Evolutionary conservation across 352 stramenopile genomes (phyloP).

Genomic region (Phytopythium cucurbitacearum): DNA sequence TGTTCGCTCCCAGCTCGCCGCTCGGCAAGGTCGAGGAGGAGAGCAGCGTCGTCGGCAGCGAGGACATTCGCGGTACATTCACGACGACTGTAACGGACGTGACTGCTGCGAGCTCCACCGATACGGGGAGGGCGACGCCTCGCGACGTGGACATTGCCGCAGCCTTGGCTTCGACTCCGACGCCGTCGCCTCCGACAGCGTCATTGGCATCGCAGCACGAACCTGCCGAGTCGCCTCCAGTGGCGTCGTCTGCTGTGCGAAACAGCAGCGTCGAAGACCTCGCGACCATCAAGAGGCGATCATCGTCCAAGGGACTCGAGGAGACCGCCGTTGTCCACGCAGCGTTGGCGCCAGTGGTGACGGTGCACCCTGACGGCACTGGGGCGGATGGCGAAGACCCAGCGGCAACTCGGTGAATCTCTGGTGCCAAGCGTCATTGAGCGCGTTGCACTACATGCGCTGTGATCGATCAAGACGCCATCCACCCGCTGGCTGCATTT

Average conservation of each 20-base stretch:
- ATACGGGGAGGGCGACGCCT: not conserved
- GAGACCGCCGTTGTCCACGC: slow-evolving; percentile 3
- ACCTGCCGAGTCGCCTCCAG: no score
- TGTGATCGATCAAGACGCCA: no score
- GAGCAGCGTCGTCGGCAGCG: slow-evolving; percentile 5
- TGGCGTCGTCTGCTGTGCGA: no score
- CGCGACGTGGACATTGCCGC: not conserved
- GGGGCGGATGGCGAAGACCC: not conserved
- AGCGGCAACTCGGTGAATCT: not conserved
- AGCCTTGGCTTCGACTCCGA: not conserved
- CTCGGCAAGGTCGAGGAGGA: slow-evolving; percentile 38
- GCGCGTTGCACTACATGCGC: no score
- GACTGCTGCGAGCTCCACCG: not conserved
- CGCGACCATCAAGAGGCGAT: slow-evolving; percentile 4
- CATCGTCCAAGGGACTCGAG: slow-evolving; percentile 2
- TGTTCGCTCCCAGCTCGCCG: slow-evolving; percentile 40
- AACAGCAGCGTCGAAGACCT: slow-evolving; percentile 3
- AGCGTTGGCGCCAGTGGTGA: slow-evolving; percentile 1
- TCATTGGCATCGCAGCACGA: no score
- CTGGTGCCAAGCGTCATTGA: not conserved
- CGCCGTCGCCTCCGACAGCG: no score
- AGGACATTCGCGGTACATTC: slow-evolving; percentile 2
- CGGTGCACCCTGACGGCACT: not conserved
- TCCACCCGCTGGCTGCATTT: no score
- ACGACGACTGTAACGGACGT: slow-evolving; percentile 1